Base-by-base conservation (phyloP, 75 land plant species). In the Adiantum capillusveneris region DNA sequence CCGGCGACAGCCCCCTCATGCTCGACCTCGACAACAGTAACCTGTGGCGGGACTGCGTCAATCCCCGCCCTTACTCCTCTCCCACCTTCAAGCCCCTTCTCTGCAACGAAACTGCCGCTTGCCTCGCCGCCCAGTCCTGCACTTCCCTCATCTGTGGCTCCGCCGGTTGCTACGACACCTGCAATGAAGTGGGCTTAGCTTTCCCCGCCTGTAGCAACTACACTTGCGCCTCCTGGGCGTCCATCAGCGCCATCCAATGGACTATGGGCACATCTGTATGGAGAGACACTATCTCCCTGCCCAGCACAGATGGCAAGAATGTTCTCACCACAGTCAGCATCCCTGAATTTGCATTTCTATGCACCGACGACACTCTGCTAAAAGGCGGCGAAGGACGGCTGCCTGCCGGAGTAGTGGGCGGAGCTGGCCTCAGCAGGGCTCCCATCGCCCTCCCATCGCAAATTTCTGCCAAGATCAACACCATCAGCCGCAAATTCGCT, bases 381-480 rank as follows among this genome's bases (percentile, higher is more conserved):
- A 19, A 48, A 20, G 9, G 12, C 12, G 43, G 43, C 43, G 20
- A 19, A 6, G 20, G 13, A 6, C 44, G 66, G 0, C 72, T 81
- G 0, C 9, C 12, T 18, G 12, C 12, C 43, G 50, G 48, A 14
- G 73, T 60, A 0, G 31, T 52, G 16, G 87, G 87, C 2, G 36
- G 64, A 5, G 70, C 57, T 5, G 87, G 83, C 0, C 25, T 84
- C n/a, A 70, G 74, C 34, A 56, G 79, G 3, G 43, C 80, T 0
- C 13, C 39, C 11, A 49, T 77, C 18, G 62, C 77, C 1, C 51
- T 80, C 7, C 72, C 80, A 53, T 49, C n/a, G n/a, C n/a, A n/a
- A n/a, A n/a, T n/a, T n/a, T n/a, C n/a, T n/a, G n/a, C n/a, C n/a
- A n/a, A n/a, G 1, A 52, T 41, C 43, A 9, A 68, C 30, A 48